These are phyloP conservation scores for Suhomyces bribrorum DNA, from an alignment of 1,139 yeast genomes.

Conservation along the genomic window DNA sequence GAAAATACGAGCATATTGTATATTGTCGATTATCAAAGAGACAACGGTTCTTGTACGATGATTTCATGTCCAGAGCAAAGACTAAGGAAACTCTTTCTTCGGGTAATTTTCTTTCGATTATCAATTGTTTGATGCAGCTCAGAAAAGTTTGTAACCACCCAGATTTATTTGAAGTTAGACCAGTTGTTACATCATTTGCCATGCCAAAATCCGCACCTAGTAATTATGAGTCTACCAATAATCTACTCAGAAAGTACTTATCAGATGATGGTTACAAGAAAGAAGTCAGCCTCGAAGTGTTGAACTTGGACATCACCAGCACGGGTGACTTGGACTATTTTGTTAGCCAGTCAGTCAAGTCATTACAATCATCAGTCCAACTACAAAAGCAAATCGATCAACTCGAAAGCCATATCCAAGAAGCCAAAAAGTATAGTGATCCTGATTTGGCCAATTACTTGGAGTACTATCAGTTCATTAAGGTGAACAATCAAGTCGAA, in stretches of 20 bases:
- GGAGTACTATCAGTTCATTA: conserved; percentile 59
- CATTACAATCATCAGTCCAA: conserved; percentile 48
- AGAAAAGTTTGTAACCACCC: conserved; percentile 98
- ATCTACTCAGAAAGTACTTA: conserved; percentile 44
- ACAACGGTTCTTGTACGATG: conserved; percentile 90
- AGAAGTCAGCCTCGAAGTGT: conserved; percentile 51
- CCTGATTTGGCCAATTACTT: conserved; percentile 55
- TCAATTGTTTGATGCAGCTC: conserved; percentile 96
- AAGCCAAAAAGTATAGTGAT: conserved; percentile 25
- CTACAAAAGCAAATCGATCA: conserved; percentile 46
- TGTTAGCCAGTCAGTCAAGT: conserved; percentile 47
- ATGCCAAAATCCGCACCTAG: conserved; percentile 64
- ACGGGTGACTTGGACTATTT: conserved; percentile 50
- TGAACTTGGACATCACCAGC: conserved; percentile 61
- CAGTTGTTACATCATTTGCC: conserved; percentile 87
- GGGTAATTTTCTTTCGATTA: conserved; percentile 92
- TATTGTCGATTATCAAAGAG: conserved; percentile 91
- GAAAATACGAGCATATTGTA: conserved; percentile 90
- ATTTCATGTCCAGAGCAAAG: conserved; percentile 95
- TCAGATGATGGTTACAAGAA: conserved; percentile 24
- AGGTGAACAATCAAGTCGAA: conserved; percentile 51
- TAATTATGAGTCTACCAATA: conserved; percentile 46
- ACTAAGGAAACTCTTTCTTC: conserved; percentile 92
- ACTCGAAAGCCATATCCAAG: conserved; percentile 37
- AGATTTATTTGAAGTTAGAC: conserved; percentile 93